phyloP scores from a whole-genome alignment of 495 filamentous ascomycete species.

The Neurospora sp. region DNA sequence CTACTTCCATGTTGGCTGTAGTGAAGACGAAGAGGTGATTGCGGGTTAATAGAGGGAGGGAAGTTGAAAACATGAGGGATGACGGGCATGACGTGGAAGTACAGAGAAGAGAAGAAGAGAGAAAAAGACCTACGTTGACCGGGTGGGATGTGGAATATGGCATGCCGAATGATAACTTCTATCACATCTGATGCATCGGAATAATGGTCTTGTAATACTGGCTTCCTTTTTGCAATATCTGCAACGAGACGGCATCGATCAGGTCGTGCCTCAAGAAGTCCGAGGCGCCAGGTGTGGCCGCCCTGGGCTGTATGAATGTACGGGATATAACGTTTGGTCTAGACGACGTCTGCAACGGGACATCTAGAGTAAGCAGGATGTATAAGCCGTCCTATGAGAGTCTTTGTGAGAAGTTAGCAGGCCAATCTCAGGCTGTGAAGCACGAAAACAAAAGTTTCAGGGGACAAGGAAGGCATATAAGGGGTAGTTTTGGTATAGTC shows the following conservation, averaged over 20 bases:
- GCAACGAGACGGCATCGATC: constrained; percentile 2
- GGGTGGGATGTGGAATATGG: constrained; percentile 7
- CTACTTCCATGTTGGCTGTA: background rate
- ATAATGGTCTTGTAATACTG: background rate
- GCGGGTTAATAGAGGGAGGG: background rate
- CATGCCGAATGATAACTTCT: constrained; percentile 8
- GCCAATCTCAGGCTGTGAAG: constrained; percentile 4
- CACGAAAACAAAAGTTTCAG: constrained; percentile 1
- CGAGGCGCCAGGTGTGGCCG: background rate
- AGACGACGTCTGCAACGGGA: constrained; percentile 3
- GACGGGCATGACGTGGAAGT: background rate
- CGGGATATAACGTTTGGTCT: background rate
- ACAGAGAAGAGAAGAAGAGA: background rate
- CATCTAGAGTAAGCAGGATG: background rate
- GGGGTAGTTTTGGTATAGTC: background rate
- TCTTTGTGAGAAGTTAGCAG: constrained; percentile 4
- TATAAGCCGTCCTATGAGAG: background rate
- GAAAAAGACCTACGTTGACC: background rate
- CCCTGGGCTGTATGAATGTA: background rate
- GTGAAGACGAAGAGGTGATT: background rate
- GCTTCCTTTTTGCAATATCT: constrained; percentile 1
- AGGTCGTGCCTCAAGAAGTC: background rate
- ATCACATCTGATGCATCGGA: constrained; percentile 4
- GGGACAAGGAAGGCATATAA: background rate
- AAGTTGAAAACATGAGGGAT: background rate